phyloP scores from a whole-genome alignment of 805 yeast species.

The Metschnikowia baotianmanensis region DNA sequence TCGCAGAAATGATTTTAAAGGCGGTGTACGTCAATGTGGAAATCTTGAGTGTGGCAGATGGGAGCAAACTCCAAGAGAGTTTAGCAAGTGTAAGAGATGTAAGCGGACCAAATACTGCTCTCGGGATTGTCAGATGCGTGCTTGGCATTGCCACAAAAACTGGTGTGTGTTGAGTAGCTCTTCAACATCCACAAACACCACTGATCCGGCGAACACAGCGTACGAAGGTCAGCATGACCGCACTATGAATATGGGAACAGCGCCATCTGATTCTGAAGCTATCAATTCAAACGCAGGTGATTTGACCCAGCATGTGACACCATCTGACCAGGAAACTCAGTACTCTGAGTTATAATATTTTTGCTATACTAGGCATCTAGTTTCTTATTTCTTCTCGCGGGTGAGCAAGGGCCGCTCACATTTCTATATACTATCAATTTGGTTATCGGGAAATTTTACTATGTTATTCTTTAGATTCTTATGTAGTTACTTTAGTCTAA shows the following conservation, averaged over 20 bases:
- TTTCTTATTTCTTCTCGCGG: not conserved
- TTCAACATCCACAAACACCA: slow-evolving; percentile 22
- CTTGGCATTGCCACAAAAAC: slow-evolving; percentile 91
- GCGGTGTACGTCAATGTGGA: slow-evolving; percentile 94
- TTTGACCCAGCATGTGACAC: slow-evolving; percentile 11
- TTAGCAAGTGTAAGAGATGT: slow-evolving; percentile 92
- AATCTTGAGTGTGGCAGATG: slow-evolving; percentile 89
- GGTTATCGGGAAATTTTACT: slow-evolving; percentile 1
- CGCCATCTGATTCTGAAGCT: slow-evolving; percentile 18
- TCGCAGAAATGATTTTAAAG: slow-evolving; percentile 79
- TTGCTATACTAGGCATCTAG: not conserved
- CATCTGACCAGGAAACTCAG: slow-evolving; percentile 16
- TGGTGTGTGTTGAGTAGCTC: slow-evolving; percentile 73
- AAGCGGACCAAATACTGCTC: slow-evolving; percentile 94
- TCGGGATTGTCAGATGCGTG: slow-evolving; percentile 83
- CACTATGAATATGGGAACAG: slow-evolving; percentile 15
- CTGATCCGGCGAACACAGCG: slow-evolving; percentile 11
- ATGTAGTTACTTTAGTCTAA: slow-evolving; percentile 20
- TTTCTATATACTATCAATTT: not conserved
- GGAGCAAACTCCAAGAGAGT: slow-evolving; percentile 88
- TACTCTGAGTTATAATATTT: slow-evolving; percentile 5
- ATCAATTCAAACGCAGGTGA: slow-evolving; percentile 12
- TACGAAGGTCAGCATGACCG: slow-evolving; percentile 15
- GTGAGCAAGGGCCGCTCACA: not conserved
- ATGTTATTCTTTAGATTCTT: not conserved